phyloP scores from a whole-genome alignment of 371 early-diverging fungal genomes.

The Mucor plumbeus region DNA sequence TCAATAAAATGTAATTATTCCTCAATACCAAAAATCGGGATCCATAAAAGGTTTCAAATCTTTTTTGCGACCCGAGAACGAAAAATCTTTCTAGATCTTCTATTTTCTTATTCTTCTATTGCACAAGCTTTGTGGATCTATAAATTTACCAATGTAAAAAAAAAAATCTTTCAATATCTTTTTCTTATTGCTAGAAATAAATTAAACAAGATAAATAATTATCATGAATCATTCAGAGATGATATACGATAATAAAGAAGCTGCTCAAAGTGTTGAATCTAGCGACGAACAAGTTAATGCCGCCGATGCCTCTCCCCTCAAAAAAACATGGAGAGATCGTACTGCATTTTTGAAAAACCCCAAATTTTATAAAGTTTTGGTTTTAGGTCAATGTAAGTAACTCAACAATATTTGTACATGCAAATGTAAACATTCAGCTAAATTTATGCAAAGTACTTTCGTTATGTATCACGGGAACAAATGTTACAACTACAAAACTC shows the following conservation, averaged over 20 bases:
- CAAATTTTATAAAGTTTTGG: constrained; percentile 24
- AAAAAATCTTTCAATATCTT: neutral
- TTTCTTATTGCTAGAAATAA: neutral
- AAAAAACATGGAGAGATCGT: constrained; percentile 20
- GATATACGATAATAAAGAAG: neutral
- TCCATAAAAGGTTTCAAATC: neutral
- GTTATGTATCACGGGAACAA: constrained; percentile 74
- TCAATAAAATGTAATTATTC: no score
- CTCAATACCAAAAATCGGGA: no score
- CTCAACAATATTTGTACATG: neutral
- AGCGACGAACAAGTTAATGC: neutral
- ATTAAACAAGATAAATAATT: neutral
- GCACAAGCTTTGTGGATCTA: constrained; percentile 1
- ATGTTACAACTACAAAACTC: constrained; percentile 60
- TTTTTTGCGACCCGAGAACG: neutral
- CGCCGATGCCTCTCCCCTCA: neutral
- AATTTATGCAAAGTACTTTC: constrained; percentile 46
- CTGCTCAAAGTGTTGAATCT: neutral
- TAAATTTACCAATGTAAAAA: neutral
- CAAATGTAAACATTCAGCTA: neutral
- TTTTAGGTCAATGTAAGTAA: constrained; percentile 29
- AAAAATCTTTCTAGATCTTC: constrained; percentile 2
- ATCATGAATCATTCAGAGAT: neutral
- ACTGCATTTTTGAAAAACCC: constrained; percentile 29
- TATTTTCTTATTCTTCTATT: neutral